phyloP scores from a whole-genome alignment of 257 asterid genomes.

The Plantago major region DNA sequence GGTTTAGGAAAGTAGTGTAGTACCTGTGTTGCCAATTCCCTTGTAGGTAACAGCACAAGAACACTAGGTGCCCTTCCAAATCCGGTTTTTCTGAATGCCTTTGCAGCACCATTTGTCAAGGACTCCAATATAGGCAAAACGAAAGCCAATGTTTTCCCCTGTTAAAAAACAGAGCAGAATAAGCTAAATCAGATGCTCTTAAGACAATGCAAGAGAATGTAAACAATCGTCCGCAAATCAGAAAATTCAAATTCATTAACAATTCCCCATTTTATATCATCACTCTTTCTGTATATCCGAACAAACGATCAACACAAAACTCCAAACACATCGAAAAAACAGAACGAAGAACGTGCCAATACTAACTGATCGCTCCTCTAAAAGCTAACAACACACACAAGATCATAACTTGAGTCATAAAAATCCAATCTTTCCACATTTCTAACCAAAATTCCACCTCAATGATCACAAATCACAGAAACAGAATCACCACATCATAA shows the following conservation, averaged over 20 bases:
- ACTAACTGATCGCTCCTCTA: too few relatives aligned
- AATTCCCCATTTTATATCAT: too few relatives aligned
- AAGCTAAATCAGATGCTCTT: neutral
- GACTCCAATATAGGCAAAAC: conserved; percentile 91
- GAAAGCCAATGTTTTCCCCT: conserved; percentile 96
- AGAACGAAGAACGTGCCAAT: too few relatives aligned
- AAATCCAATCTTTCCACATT: too few relatives aligned
- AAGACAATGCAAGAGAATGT: too few relatives aligned
- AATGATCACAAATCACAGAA: neutral
- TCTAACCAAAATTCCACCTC: neutral
- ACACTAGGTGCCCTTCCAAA: conserved; percentile 84
- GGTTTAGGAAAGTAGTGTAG: neutral
- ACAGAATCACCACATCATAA: neutral
- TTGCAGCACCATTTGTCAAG: conserved; percentile 61
- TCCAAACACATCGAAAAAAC: too few relatives aligned
- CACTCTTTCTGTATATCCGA: too few relatives aligned
- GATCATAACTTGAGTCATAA: too few relatives aligned
- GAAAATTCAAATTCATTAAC: too few relatives aligned
- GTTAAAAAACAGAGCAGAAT: neutral
- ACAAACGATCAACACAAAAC: too few relatives aligned
- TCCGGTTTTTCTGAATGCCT: conserved; percentile 59
- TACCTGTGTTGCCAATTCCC: conserved; percentile 97
- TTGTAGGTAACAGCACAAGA: conserved; percentile 88
- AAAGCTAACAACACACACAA: too few relatives aligned
- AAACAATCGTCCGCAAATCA: neutral